Base-by-base conservation (phyloP, 163 green algal species). In the Chlorella variabilis region DNA sequence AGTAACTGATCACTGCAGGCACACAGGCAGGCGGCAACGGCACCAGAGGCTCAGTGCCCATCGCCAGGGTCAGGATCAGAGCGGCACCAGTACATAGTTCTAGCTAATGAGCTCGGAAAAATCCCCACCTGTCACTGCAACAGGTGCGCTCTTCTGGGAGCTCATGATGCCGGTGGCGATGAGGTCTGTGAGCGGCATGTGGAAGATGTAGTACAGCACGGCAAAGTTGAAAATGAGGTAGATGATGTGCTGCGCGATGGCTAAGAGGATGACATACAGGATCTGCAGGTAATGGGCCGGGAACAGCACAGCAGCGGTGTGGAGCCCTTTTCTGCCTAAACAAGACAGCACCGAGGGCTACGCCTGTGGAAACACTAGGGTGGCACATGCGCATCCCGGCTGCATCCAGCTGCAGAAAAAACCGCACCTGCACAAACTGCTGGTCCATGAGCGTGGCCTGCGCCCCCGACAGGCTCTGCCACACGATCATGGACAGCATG, bases 401-500 rank as follows among this genome's bases (percentile, higher is more conserved):
- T n/a, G n/a, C n/a, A n/a, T n/a, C n/a, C n/a, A n/a, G n/a, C n/a
- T n/a, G n/a, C n/a, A n/a, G n/a, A 25, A 4, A 9, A 25, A 31
- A 9, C 54, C 54, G 4, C 54, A n/a, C 54, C 54, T 62, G 59
- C 59, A 77, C 68, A 63, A 87, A 83, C 27, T 61, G 42, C 73
- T 92, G 87, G 21, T 88, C 67, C 5, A 92, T 38, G 33, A 94
- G 66, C 25, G 75, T 63, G 39, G 88, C 65, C 7, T 81, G 78
- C 2, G 89, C 87, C 13, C 73, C 78, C 31, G 75, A 88, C 29
- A 94, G 75, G 13, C 80, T 89, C 81, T 92, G 89, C 89, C 91
- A 94, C 20, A 94, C 71, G 48, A 94, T 93, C 31, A 91, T 75
- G 33, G 89, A 86, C 17, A 94, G 77, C 38, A 91, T 92, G 51